Conservation (phyloP, 2,329 filamentous ascomycete species). For the Hansfordia pulvinata region DNA sequence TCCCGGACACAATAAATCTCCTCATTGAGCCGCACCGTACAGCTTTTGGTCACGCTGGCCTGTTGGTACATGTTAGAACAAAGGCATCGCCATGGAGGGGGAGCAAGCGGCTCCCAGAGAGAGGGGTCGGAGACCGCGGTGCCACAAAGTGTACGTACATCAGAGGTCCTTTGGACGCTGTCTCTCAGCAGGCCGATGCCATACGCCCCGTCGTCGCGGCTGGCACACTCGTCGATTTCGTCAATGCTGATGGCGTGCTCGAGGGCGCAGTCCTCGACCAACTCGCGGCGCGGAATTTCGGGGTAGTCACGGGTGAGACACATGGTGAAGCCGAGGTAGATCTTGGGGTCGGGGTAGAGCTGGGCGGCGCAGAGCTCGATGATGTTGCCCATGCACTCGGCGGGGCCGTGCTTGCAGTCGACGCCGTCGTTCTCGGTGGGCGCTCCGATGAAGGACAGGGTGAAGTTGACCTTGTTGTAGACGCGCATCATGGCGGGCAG, state of each 20-base stretch:
- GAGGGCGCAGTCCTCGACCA: slow-evolving; percentile 77
- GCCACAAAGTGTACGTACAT: slow-evolving; percentile 32
- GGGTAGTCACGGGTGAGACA: slow-evolving; percentile 68
- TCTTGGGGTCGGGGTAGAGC: slow-evolving; percentile 74
- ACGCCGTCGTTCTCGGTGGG: slow-evolving; percentile 70
- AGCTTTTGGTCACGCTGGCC: slow-evolving; percentile 57
- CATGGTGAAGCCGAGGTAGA: slow-evolving; percentile 84
- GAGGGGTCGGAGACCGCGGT: no score
- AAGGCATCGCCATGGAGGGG: slow-evolving; percentile 3
- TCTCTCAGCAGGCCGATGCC: slow-evolving; percentile 53
- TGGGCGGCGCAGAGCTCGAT: slow-evolving; percentile 81
- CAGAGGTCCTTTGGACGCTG: slow-evolving; percentile 50
- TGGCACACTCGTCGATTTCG: slow-evolving; percentile 69
- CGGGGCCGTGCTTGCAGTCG: slow-evolving; percentile 76
- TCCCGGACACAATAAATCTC: slow-evolving; percentile 78
- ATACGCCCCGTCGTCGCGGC: slow-evolving; percentile 59
- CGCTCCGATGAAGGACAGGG: slow-evolving; percentile 78
- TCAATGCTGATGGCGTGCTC: slow-evolving; percentile 83
- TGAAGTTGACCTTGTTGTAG: slow-evolving; percentile 78
- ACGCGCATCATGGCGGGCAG: slow-evolving; percentile 77
- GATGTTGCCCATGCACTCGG: slow-evolving; percentile 87
- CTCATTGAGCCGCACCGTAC: slow-evolving; percentile 66
- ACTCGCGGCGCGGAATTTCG: slow-evolving; percentile 62
- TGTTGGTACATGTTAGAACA: slow-evolving; percentile 13
- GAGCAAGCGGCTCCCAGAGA: no score